Evolutionary conservation across 164 flowering plant species (phyloP).

Genomic region (Euptelea pleiosperma): DNA sequence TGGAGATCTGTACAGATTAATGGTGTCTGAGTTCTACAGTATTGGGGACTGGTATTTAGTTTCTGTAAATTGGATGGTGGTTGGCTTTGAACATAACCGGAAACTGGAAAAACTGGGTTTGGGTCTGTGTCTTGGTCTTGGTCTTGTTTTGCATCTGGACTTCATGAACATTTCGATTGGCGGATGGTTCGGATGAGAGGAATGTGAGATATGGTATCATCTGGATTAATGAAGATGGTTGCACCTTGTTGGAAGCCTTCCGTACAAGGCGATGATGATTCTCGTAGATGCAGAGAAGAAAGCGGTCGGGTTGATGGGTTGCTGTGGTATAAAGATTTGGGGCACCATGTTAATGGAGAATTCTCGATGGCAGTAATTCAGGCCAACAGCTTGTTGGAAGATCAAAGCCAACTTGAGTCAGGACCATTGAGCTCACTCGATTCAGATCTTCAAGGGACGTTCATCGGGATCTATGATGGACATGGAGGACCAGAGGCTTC

Average conservation of each 20-base stretch:
- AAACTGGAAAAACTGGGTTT: slow-evolving; percentile 19
- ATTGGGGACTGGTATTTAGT: slow-evolving; percentile 17
- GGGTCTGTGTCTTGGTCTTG: slow-evolving; percentile 7
- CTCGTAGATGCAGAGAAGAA: slow-evolving; percentile 34
- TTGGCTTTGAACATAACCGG: slow-evolving; percentile 19
- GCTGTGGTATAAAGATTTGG: slow-evolving; percentile 80
- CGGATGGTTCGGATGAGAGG: slow-evolving; percentile 41
- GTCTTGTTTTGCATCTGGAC: slow-evolving; percentile 14
- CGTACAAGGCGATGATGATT: slow-evolving; percentile 39
- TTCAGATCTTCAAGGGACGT: slow-evolving; percentile 77
- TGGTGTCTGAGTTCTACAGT: slow-evolving; percentile 37
- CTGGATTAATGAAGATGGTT: slow-evolving; percentile 51
- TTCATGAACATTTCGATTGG: slow-evolving; percentile 30
- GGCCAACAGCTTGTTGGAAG: slow-evolving; percentile 76
- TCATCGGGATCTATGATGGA: slow-evolving; percentile 90
- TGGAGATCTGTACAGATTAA: slow-evolving; percentile 32
- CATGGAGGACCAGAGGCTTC: slow-evolving; percentile 97
- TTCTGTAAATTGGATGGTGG: slow-evolving; percentile 21
- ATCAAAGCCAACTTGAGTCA: slow-evolving; percentile 80
- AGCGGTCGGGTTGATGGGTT: slow-evolving; percentile 61
- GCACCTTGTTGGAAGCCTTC: slow-evolving; percentile 75
- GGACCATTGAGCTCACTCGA: slow-evolving; percentile 68
- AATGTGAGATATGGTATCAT: slow-evolving; percentile 51
- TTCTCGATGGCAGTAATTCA: slow-evolving; percentile 90
- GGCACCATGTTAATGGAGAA: slow-evolving; percentile 73